Evolutionary conservation across 2,329 filamentous ascomycete genomes (phyloP), one percentile per base, ranked within the genome.

Genomic region (Diaporthe caulivora): DNA sequence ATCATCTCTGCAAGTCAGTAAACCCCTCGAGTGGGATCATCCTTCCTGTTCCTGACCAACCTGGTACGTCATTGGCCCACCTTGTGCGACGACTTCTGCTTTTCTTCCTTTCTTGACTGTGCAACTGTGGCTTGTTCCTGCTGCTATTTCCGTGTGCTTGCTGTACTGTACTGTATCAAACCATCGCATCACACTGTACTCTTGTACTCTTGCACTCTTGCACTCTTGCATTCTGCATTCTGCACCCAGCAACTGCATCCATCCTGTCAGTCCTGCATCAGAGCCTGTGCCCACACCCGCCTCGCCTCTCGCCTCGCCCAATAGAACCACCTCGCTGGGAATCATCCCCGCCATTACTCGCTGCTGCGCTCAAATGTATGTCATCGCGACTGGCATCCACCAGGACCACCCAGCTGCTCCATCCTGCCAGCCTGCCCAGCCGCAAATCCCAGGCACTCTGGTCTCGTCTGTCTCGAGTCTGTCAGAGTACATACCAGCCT

Each of bases 311-410:
- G 34, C 53, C 31, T 51, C 68, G 55, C 5, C 68, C 68, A 71
- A 62, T 71, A 31, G 37, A 40, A n/a, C 55, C 54, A n/a, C 5
- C 55, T n/a, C 57, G 42, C 42, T 71, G 68, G 68, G 53, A 71
- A 62, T 71, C 55, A 62, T 29, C 55, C 68, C 68, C 68, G 42
- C 68, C 68, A 71, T 71, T 62, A 53, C 55, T 71, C 57, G 55
- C 68, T 62, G 15, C 55, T 62, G 68, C 53, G 68, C 55, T 71
- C 68, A 71, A 31, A 44, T 62, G 44, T 53, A 71, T 71, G 68
- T 71, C 68, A 62, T 71, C 55, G 47, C 68, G 47, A 53, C 34
- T 42, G 42, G 53, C 31, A 62, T 62, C 34, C 57, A 62, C 68
- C 34, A 34, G 34, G 34, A 34, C 34, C 34, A 34, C 34, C n/a